Evolutionary conservation across 768 basidiomycete species (phyloP), one percentile per base, ranked within the genome.

Genomic region (Psilocybe tampanensis): DNA sequence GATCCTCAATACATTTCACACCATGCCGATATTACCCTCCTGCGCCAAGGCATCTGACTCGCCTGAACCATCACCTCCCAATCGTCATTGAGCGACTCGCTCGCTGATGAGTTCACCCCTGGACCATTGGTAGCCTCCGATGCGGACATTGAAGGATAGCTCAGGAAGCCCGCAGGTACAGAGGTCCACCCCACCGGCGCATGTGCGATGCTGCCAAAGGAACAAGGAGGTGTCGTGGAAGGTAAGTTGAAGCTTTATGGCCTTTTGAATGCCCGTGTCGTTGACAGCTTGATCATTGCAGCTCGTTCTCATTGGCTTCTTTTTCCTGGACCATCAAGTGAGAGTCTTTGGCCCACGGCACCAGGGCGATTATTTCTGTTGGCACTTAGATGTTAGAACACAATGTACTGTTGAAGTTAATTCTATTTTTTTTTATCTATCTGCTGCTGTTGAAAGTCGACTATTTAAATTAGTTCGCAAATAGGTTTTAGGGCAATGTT

Each of bases 1-100:
- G 85, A 90, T 69, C 89, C 89, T 3, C 71, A 79, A 58, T 90
- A 89, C 70, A 80, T 88, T 51, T 73, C 80, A 4, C 81, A 86
- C 62, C 69, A 75, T 6, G 80, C 81, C 19, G 83, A 86, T 66
- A 55, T 76, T 32, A 63, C 68, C 9, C 69, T 83, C 34, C 67
- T 88, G 53, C 80, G 86, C 44, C 80, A 86, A 68, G 87, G 83
- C 29, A 69, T 86, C 54, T 85, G 85, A 67, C 76, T 88, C 50
- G 85, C 81, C n/a, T 79, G 88, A 26, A 76, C 65, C 54, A 65
- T 89, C 41, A 84, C 80, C 1, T 62, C 73, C 8, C 79, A 82
- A 1, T 70, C 77, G 2, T 88, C 89, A 0, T 71, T 89, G 2
- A 77, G 68, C 47, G 61, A 66, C 6, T 67, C 73, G 8, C 66